phyloP scores from a whole-genome alignment of 2,329 filamentous ascomycete species.

The Sphaerulina musiva region DNA sequence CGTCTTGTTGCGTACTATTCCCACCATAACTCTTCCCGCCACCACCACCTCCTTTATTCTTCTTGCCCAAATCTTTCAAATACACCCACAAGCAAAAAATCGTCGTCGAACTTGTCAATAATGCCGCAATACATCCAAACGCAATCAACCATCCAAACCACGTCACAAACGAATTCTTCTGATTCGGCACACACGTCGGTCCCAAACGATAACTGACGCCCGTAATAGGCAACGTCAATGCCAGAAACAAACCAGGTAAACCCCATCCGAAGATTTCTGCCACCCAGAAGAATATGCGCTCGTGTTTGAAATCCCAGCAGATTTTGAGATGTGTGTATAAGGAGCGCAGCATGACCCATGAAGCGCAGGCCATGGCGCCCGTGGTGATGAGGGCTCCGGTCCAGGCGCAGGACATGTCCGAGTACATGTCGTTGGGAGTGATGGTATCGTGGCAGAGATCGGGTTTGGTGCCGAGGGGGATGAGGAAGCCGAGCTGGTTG shows the following conservation, averaged over 20 bases:
- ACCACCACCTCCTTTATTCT: background rate
- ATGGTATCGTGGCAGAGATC: slow-evolving; percentile 73
- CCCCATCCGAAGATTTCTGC: slow-evolving; percentile 31
- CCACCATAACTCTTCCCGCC: background rate
- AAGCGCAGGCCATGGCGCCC: slow-evolving; percentile 72
- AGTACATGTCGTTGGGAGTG: slow-evolving; percentile 77
- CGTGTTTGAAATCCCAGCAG: slow-evolving; percentile 35
- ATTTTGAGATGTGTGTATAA: slow-evolving; percentile 37
- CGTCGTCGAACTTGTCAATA: slow-evolving; percentile 33
- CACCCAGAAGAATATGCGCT: slow-evolving; percentile 29
- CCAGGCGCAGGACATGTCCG: slow-evolving; percentile 66
- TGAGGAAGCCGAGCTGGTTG: slow-evolving; percentile 71
- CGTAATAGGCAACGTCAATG: slow-evolving; percentile 40
- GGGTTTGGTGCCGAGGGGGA: slow-evolving; percentile 68
- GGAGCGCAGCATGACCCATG: slow-evolving; percentile 66
- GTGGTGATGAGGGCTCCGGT: slow-evolving; percentile 72
- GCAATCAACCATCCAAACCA: slow-evolving; percentile 36
- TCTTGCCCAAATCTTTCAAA: slow-evolving; percentile 18
- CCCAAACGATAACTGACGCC: slow-evolving; percentile 56
- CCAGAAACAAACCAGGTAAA: slow-evolving; percentile 30
- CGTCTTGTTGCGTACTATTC: background rate
- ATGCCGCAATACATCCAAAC: slow-evolving; percentile 30
- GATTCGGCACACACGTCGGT: slow-evolving; percentile 80
- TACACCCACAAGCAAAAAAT: slow-evolving; percentile 35
- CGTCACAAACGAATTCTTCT: slow-evolving; percentile 34